These are phyloP conservation scores for Debaryomyces singareniensis DNA, from an alignment of 1,139 yeast genomes.

Conservation along the genomic window DNA sequence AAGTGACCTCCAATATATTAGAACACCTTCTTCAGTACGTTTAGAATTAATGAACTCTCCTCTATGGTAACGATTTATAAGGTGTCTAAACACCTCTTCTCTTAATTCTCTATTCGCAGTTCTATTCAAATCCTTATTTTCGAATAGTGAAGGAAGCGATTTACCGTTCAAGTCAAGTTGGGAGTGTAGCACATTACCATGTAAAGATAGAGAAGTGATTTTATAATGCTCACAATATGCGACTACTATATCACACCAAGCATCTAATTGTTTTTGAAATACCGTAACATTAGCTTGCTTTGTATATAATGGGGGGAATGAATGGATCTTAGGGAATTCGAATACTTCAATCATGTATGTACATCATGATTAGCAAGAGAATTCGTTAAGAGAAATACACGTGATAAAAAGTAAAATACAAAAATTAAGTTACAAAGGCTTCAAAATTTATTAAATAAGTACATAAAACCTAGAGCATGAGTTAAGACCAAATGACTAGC, in stretches of 20 bases:
- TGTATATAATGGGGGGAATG: constrained; percentile 90
- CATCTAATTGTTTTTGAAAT: constrained; percentile 61
- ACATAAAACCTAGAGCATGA: too few species aligned
- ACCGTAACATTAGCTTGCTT: constrained; percentile 81
- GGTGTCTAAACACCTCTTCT: constrained; percentile 47
- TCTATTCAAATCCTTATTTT: constrained; percentile 45
- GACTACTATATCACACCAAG: constrained; percentile 38
- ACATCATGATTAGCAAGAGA: not conserved
- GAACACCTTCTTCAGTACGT: constrained; percentile 39
- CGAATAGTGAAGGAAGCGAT: constrained; percentile 34
- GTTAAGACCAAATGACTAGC: too few species aligned
- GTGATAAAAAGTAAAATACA: not conserved
- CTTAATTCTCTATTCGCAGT: constrained; percentile 50
- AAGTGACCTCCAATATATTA: constrained; percentile 64
- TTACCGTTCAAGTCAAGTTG: constrained; percentile 18
- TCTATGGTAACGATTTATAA: constrained; percentile 45
- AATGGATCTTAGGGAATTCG: constrained; percentile 65
- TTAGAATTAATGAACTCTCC: constrained; percentile 48
- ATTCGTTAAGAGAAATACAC: not conserved
- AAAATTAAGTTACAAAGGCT: too few species aligned
- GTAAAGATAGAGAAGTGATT: constrained; percentile 32
- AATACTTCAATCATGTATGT: constrained; percentile 10
- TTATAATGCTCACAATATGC: constrained; percentile 54
- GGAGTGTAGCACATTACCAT: constrained; percentile 22
- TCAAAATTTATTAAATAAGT: too few species aligned